Percentiles rank a stretch among this genome's conserved stretches.
Conservation (phyloP, 2,329 filamentous ascomycete genomes). For the Clonostachys rhizophaga region DNA sequence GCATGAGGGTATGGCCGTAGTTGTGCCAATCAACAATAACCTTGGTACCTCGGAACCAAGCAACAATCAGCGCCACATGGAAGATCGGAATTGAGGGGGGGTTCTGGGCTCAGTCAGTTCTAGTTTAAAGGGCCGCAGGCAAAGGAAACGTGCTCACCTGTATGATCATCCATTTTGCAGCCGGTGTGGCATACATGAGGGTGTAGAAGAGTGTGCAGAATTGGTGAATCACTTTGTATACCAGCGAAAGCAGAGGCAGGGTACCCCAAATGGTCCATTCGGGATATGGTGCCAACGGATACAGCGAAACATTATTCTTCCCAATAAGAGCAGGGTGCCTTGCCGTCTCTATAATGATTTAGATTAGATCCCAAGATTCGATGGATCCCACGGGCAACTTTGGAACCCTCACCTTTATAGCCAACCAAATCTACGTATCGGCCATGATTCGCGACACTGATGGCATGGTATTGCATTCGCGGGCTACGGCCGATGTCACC, state of each 20-base stretch:
- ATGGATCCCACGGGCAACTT: background rate
- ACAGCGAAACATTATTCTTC: conserved; percentile 65
- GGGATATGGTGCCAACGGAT: conserved; percentile 66
- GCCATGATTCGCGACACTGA: conserved; percentile 83
- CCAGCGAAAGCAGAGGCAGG: conserved; percentile 73
- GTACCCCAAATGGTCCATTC: conserved; percentile 61
- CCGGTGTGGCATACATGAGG: conserved; percentile 69
- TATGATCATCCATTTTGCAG: conserved; percentile 80
- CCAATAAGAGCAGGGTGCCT: conserved; percentile 72
- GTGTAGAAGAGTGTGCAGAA: conserved; percentile 64
- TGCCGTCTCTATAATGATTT: conserved; percentile 58
- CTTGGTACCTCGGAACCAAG: conserved; percentile 71
- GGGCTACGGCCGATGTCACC: conserved; percentile 95
- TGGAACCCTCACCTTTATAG: conserved; percentile 62
- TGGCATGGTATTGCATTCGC: conserved; percentile 96
- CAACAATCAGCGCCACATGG: conserved; percentile 66
- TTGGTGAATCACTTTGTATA: conserved; percentile 84
- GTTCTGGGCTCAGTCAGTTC: conserved; percentile 51
- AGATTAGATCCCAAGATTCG: conserved; percentile 2
- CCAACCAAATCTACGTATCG: conserved; percentile 81
- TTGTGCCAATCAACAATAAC: conserved; percentile 98
- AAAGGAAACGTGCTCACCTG: conserved; percentile 42
- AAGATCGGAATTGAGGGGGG: conserved; percentile 93
- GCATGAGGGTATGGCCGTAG: conserved; percentile 92
- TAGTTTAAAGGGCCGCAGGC: background rate